Percentiles rank a stretch among this genome's conserved stretches.
These are phyloP conservation scores for Corchorus capsularis DNA, from an alignment of 345 rosid genomes.

Conservation along the genomic window DNA sequence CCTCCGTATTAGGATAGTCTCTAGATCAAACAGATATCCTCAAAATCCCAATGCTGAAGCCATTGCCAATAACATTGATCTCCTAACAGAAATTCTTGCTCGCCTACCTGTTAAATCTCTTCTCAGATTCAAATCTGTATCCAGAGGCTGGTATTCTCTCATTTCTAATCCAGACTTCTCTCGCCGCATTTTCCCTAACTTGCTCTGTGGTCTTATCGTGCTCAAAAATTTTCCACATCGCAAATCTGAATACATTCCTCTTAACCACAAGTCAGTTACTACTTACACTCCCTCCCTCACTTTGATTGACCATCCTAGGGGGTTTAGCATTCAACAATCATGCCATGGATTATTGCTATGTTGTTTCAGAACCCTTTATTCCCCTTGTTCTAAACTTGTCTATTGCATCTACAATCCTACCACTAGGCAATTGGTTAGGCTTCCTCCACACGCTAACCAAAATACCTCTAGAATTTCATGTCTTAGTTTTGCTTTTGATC, in stretches of 20 bases:
- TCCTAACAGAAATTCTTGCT: conserved; percentile 26
- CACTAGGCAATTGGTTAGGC: neutral
- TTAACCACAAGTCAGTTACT: neutral
- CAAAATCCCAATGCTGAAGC: conserved; percentile 12
- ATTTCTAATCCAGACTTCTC: conserved; percentile 16
- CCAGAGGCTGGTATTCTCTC: conserved; percentile 32
- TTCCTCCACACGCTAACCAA: neutral
- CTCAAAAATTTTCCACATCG: neutral
- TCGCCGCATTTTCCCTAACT: neutral
- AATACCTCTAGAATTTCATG: too few relatives aligned
- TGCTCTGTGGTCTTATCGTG: neutral
- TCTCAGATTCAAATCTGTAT: conserved; percentile 34
- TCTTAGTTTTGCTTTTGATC: neutral
- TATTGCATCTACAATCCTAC: conserved; percentile 11
- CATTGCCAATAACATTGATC: conserved; percentile 23
- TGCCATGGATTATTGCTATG: neutral
- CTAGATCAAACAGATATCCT: neutral
- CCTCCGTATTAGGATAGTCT: neutral
- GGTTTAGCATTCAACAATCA: neutral
- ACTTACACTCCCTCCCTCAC: neutral
- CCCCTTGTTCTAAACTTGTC: neutral
- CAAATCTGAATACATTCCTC: neutral
- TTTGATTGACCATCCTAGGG: neutral
- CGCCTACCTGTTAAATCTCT: conserved; percentile 32
- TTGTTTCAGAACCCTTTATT: neutral